A percentile compares a stretch with the other conserved stretches of the same genome.
Evolutionary conservation across 139 green algal species (phyloP).

Genomic region (Nannochloris sp.): DNA sequence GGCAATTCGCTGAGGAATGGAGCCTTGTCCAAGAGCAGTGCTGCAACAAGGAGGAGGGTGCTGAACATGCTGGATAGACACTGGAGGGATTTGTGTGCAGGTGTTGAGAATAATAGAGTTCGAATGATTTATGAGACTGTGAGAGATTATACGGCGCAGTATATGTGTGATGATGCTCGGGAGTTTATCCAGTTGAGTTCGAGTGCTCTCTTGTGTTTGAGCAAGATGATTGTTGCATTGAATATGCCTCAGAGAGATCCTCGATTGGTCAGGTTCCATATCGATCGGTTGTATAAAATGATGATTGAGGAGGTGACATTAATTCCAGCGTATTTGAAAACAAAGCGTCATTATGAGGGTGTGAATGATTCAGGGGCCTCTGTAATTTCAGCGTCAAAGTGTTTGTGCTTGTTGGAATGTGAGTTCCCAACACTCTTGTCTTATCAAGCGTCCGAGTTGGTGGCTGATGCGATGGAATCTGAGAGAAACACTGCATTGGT

Average conservation of each 20-base stretch:
- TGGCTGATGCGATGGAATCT: neutral
- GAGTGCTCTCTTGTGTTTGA: neutral
- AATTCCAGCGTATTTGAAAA: neutral
- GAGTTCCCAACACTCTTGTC: constrained; percentile 6
- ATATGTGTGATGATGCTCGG: neutral
- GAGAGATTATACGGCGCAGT: neutral
- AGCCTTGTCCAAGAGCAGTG: neutral
- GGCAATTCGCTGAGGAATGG: constrained; percentile 2
- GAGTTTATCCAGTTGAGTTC: neutral
- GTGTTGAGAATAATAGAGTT: constrained; percentile 3
- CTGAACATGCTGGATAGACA: constrained; percentile 7
- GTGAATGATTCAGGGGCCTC: too few species aligned
- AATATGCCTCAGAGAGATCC: constrained; percentile 4
- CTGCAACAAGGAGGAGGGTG: neutral
- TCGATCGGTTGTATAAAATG: constrained; percentile 6
- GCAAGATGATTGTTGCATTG: constrained; percentile 4
- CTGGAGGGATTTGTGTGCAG: neutral
- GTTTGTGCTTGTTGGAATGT: constrained; percentile 3
- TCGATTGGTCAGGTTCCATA: constrained; percentile 9
- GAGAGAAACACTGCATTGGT: neutral
- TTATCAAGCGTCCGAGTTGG: neutral
- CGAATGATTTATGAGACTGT: constrained; percentile 8
- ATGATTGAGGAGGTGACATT: neutral
- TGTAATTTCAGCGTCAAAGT: neutral
- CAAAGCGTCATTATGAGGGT: too few species aligned